Percentiles rank a stretch among this genome's conserved stretches.
Evolutionary conservation across 176 grass and related monocot species (phyloP).

Genomic region (Eragrostis nindensis): DNA sequence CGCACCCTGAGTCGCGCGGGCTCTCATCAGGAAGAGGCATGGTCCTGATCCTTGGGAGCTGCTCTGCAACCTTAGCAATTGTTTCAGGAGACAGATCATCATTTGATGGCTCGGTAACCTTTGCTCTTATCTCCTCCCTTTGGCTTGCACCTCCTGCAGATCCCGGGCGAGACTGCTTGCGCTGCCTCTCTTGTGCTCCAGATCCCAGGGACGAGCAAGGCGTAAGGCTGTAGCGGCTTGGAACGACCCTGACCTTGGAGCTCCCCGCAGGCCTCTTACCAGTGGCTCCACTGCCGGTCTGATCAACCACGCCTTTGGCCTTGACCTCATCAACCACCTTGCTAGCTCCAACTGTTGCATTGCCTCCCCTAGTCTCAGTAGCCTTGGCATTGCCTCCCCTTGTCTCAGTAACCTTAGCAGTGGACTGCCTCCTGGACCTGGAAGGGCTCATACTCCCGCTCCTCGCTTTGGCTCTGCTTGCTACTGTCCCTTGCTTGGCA

Average conservation of each 20-base stretch:
- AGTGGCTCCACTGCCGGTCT: not conserved
- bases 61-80: slow-evolving; percentile 61
- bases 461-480: slow-evolving; percentile 49
- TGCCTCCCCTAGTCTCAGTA: slow-evolving; percentile 35
- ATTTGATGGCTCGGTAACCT: not conserved
- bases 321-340: slow-evolving; percentile 37
- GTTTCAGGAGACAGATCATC: slow-evolving; percentile 53
- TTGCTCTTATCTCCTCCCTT: slow-evolving; percentile 21
- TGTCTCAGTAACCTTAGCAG: slow-evolving; percentile 42
- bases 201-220: slow-evolving; percentile 16
- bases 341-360: slow-evolving; percentile 27
- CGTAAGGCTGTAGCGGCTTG: slow-evolving; percentile 88
- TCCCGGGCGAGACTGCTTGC: slow-evolving; percentile 52
- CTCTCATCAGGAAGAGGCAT: slow-evolving; percentile 50
- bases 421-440: slow-evolving; percentile 57
- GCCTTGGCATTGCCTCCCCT: slow-evolving; percentile 42
- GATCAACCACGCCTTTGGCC: slow-evolving; percentile 30
- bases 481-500: slow-evolving; percentile 15
- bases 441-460: slow-evolving; percentile 64
- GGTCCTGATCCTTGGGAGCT: slow-evolving; percentile 77
- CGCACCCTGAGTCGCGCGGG: slow-evolving; percentile 78
- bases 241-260: slow-evolving; percentile 62
- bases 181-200: slow-evolving; percentile 39
- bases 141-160: not conserved
- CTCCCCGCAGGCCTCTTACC: slow-evolving; percentile 60